These are phyloP conservation scores for Iodosphaeria phyllophila DNA, from an alignment of 2,329 filamentous ascomycete species.

Conservation along the genomic window DNA sequence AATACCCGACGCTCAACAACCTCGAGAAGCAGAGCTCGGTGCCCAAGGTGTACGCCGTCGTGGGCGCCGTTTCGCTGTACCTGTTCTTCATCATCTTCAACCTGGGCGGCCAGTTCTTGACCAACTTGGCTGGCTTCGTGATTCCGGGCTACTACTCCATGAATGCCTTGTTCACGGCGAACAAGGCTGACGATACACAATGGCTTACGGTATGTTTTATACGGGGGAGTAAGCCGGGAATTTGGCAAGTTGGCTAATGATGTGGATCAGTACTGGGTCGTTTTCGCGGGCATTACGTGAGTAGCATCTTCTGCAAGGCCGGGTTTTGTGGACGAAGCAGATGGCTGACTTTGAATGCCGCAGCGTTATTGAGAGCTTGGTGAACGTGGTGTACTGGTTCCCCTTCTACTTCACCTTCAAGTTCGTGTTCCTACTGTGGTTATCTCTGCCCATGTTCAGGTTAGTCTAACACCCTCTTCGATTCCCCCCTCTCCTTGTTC, in stretches of 20 bases:
- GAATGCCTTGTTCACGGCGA: constrained; percentile 51
- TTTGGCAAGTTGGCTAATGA: constrained; percentile 15
- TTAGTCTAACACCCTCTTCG: too few species aligned
- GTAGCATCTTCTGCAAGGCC: constrained; percentile 7
- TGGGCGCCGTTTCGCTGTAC: constrained; percentile 61
- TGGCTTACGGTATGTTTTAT: constrained; percentile 47
- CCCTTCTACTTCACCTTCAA: constrained; percentile 99
- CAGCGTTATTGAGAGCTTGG: constrained; percentile 59
- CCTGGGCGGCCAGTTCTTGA: constrained; percentile 72
- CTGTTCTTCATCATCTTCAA: constrained; percentile 89
- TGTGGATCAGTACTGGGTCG: constrained; percentile 64
- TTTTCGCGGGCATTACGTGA: constrained; percentile 62
- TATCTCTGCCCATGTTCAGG: constrained; percentile 86
- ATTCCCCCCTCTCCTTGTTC: constrained; percentile 1
- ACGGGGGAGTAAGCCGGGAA: too few species aligned
- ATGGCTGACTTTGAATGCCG: constrained; percentile 2
- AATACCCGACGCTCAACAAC: constrained; percentile 69
- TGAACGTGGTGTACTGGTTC: constrained; percentile 85
- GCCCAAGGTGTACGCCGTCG: constrained; percentile 70
- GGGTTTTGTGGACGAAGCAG: not conserved
- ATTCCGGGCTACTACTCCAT: constrained; percentile 76
- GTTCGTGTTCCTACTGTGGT: constrained; percentile 93
- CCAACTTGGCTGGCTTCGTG: constrained; percentile 70
- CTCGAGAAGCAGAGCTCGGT: constrained; percentile 69
- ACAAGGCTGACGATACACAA: constrained; percentile 66